Base-by-base conservation (phyloP, 129 eudicot species). In the Pseudognaphalium luteoalbum region DNA sequence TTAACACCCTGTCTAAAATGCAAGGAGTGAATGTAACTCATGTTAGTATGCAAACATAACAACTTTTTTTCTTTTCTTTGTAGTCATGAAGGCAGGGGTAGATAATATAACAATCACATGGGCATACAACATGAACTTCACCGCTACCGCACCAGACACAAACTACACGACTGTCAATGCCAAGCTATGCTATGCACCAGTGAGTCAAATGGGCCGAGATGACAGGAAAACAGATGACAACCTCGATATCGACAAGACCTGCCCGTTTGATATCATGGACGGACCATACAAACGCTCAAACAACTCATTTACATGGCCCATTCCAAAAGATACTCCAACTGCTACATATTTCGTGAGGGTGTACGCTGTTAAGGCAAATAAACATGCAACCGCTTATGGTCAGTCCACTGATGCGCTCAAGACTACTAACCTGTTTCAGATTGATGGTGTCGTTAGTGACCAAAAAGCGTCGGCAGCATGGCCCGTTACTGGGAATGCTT, bases 331-430 rank as follows among this genome's bases (percentile, higher is more conserved):
- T 50, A 77, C 76, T 22, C 86, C 91, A 0, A 71, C 81, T 6
- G 89, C 95, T 11, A 80, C 88, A 0, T 89, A 89, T 60, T 89
- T 82, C 30, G 81, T 89, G 3, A 80, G 95, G 80, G 86, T 83
- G 7, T 89, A 84, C 30, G 89, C 56, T 7, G 33, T 44, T 30
- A 65, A 84, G n/a, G 71, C 82, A 5, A 57, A 60, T 17, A 82
- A 77, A 12, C 75, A 76, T 37, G 85, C 76, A 68, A 78, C 67
- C 1, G 91, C 79, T 3, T 89, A 75, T 77, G 94, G 94, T 0
- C 84, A 86, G 68, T 81, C 65, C 42, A 84, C 88, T 0, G 62
- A 81, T 71, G 74, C 66, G 19, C 6, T 52, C 39, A 84, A 78
- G 74, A 56, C 76, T 17, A 78, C 78, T 22, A 77, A 78, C 66